phyloP scores from a whole-genome alignment of 1,139 yeast genomes.

The Torulaspora pretoriensis region DNA sequence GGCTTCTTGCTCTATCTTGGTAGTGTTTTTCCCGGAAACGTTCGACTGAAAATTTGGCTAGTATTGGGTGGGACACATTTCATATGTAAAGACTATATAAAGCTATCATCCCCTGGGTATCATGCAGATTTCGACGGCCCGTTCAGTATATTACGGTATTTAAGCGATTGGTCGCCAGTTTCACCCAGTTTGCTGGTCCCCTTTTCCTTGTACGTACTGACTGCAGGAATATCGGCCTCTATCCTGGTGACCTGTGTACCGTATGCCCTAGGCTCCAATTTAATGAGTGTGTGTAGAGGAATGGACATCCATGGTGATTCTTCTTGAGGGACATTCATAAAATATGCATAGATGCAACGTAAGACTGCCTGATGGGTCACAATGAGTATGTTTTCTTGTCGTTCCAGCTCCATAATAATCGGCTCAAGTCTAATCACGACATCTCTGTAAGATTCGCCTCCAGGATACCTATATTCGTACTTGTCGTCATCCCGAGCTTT shows the following conservation, averaged over 20 bases:
- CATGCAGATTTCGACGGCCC: slow-evolving; percentile 32
- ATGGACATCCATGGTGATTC: slow-evolving; percentile 99
- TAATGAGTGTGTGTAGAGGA: slow-evolving; percentile 90
- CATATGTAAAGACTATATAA: neutral
- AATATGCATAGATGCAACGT: slow-evolving; percentile 93
- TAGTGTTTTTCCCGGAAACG: too few species aligned
- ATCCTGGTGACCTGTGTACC: slow-evolving; percentile 83
- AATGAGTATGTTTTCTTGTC: slow-evolving; percentile 91
- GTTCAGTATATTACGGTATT: slow-evolving; percentile 35
- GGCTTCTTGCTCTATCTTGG: too few species aligned
- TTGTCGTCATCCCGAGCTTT: slow-evolving; percentile 94
- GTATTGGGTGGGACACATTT: neutral
- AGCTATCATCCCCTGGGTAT: neutral
- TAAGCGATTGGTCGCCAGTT: slow-evolving; percentile 28
- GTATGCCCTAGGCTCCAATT: slow-evolving; percentile 90
- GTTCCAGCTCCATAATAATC: slow-evolving; percentile 94
- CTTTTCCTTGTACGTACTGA: slow-evolving; percentile 89
- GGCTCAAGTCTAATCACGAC: slow-evolving; percentile 94
- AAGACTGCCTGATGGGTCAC: slow-evolving; percentile 97
- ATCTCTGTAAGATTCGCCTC: slow-evolving; percentile 95
- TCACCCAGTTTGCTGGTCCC: slow-evolving; percentile 84
- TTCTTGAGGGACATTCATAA: slow-evolving; percentile 97
- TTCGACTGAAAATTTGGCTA: neutral
- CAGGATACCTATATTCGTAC: slow-evolving; percentile 91
- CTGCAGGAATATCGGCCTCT: slow-evolving; percentile 96